Base-by-base conservation (phyloP, 169 alveolate species). In the Plasmodium blacklocki region DNA sequence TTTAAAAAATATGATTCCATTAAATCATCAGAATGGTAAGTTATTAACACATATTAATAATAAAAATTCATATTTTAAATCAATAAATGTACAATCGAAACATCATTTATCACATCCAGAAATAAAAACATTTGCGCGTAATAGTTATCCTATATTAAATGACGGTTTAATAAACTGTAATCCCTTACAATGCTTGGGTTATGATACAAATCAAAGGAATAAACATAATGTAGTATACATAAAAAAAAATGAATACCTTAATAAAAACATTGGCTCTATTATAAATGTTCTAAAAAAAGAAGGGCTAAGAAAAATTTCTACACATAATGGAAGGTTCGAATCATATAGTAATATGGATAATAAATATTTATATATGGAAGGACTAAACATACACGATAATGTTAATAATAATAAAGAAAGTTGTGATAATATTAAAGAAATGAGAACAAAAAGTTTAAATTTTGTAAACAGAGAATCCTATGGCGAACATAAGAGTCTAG, bases 281-380 rank as follows among this genome's bases (percentile, higher is more conserved):
- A n/a, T 62, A 52, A 23, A 74, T 47, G 32, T 18, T 5, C 47
- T 74, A 19, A 74, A 74, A 32, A 74, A 62, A 43, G 88, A 74
- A 60, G 63, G 58, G 0, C 32, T 73, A 18, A 54, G 56, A 73
- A 73, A 62, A 73, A 6, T 75, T 6, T 7, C 32, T 63, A 63
- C 73, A 21, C 19, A 63, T 19, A 63, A 18, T 21, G 47, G 47
- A 39, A 39, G 1, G 11, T 7, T 39, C 47, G 47, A 39, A 39
- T 39, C 47, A 7, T 39, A 5, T 39, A 39, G 47, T 39, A 39
- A 39, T 39, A 39, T 39, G 47, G 11, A 39, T 39, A 39, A 39
- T 39, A 39, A 39, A 39, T 5, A 39, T 39, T 6, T 39, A 39
- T 39, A 39, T 5, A 23, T 11, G 73, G 56, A 64, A 12, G 39